Percentiles rank a stretch among this genome's conserved stretches.
phyloP scores from a whole-genome alignment of 345 rosid genomes.

The Syzygium oleosum region DNA sequence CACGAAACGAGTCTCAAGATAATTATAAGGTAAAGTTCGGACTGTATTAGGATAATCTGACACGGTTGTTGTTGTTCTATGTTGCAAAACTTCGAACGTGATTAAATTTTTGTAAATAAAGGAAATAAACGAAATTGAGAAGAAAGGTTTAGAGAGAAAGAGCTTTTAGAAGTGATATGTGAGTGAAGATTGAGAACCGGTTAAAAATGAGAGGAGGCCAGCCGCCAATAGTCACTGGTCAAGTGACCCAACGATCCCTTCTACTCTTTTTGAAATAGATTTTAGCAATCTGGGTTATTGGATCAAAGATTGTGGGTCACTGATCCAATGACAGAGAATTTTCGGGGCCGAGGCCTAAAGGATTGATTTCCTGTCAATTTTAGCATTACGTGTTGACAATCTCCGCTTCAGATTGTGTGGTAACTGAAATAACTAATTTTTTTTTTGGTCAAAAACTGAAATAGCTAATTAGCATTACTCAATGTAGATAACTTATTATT shows the following conservation, averaged over 20 bases:
- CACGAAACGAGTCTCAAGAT: background rate
- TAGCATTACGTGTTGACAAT: background rate
- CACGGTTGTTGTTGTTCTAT: background rate
- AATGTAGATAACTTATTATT: background rate
- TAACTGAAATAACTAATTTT: background rate
- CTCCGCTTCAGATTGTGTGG: background rate
- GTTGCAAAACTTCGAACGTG: background rate
- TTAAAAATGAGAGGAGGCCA: background rate
- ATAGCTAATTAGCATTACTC: background rate
- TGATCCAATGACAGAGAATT: too few relatives aligned
- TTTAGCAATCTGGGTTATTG: too few relatives aligned
- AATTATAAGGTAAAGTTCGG: background rate
- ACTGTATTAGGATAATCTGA: background rate
- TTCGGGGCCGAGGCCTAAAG: background rate
- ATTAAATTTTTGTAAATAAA: background rate
- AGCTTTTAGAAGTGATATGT: background rate
- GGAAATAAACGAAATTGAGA: background rate
- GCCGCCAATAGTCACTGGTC: too few relatives aligned
- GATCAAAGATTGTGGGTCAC: too few relatives aligned
- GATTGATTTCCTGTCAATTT: background rate
- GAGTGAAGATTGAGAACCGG: background rate
- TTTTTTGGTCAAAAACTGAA: background rate
- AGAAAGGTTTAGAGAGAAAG: background rate
- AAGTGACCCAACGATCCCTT: too few relatives aligned
- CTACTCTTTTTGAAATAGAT: too few relatives aligned